Evolutionary conservation across 2,329 filamentous ascomycete species (phyloP), one percentile per base, ranked within the genome.

Genomic region (Tricladium varicosporioides): DNA sequence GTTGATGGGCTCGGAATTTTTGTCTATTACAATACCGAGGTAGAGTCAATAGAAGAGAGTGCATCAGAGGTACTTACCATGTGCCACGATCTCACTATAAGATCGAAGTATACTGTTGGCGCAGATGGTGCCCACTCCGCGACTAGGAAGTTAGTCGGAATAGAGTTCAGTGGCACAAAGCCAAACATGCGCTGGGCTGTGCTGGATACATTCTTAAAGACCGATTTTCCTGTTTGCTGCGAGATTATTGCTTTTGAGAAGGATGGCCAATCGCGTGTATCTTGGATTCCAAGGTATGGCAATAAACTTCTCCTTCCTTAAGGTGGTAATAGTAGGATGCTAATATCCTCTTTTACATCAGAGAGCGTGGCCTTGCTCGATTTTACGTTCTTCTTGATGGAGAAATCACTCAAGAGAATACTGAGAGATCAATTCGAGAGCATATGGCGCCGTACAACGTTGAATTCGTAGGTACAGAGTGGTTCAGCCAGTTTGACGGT

Each of bases 131-230:
- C 45, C 14, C 52, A 56, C 18, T 59, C 56, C 2, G 19, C 42
- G 18, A 52, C 51, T 10, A 27, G 56, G 33, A 55, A 54, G n/a
- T 22, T 16, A 5, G 68, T 78, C 1, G 69, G 69, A 1, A 75
- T 77, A 31, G 65, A 59, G 18, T 79, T 79, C 55, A 70, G 72
- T 0, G 78, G 77, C 1, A 75, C 74, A 0, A 79, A 79, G 57
- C 77, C 78, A 0, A 77, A 78, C 57, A 79, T 80, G 77, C 66
- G 75, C 1, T 79, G 77, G 77, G 73, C 76, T 0, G 77, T 79
- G 2, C 66, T 80, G 1, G 77, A 79, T 53, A 75, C 73, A 1
- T 79, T 78, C 44, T 72, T 79, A 14, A 76, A 79, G n/a, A 79
- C 76, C 0, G 75, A 78, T 15, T 79, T 79, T 45, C 77, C 77